phyloP scores from a whole-genome alignment of 2,329 filamentous ascomycete genomes.

The Talaromyces sp. region DNA sequence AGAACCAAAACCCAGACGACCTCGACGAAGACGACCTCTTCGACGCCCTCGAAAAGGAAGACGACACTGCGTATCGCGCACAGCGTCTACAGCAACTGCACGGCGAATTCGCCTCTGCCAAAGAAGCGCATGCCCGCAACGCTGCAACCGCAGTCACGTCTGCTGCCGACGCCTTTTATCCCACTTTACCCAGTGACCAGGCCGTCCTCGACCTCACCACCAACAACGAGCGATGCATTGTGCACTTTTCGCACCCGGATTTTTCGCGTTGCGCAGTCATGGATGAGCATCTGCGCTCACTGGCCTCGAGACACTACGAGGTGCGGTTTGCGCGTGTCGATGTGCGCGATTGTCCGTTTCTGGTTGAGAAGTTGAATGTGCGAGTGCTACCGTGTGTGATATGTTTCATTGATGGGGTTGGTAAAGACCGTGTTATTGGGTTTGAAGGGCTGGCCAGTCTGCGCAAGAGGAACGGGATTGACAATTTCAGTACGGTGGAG shows the following conservation, averaged over 20 bases:
- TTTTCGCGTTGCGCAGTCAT: conserved; percentile 60
- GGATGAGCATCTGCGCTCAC: conserved; percentile 53
- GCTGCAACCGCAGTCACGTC: conserved; percentile 2
- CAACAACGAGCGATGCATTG: conserved; percentile 52
- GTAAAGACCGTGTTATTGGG: conserved; percentile 41
- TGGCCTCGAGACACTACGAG: conserved; percentile 37
- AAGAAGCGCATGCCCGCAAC: conserved; percentile 39
- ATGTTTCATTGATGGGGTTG: conserved; percentile 44
- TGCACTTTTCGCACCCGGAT: conserved; percentile 62
- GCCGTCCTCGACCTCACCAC: conserved; percentile 58
- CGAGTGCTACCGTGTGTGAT: conserved; percentile 46
- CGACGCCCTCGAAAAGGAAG: conserved; percentile 50
- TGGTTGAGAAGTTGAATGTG: conserved; percentile 44
- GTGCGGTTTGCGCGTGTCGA: conserved; percentile 43
- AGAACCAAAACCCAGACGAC: conserved; percentile 33
- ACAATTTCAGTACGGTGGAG: conserved; percentile 35
- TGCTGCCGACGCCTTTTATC: conserved; percentile 24
- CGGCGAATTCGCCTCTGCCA: conserved; percentile 49
- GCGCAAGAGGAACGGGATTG: conserved; percentile 27
- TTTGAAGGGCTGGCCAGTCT: conserved; percentile 43
- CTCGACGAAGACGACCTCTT: conserved; percentile 59
- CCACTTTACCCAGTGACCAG: conserved; percentile 49
- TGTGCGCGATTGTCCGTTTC: conserved; percentile 43
- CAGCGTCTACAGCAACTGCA: conserved; percentile 58
- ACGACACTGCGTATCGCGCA: conserved; percentile 53